These are phyloP conservation scores for Herpomyces periplanetae DNA, from an alignment of 2,329 filamentous ascomycete species.

Conservation along the genomic window DNA sequence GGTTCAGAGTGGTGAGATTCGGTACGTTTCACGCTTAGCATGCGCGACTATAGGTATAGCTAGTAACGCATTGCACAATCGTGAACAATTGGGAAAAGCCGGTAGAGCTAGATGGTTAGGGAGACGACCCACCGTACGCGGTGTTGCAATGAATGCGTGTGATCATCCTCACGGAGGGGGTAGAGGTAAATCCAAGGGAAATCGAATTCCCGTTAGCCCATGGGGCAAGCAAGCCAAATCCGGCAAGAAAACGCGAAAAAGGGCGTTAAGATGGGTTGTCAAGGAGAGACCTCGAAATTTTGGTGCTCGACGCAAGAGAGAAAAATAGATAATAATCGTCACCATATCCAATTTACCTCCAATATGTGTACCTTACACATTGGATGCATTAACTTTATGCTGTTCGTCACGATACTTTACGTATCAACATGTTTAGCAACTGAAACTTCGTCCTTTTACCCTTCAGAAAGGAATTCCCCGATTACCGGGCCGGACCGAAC, in stretches of 20 bases:
- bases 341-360: too few relatives aligned
- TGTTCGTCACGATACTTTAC: too few relatives aligned
- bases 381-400: too few relatives aligned
- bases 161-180: constrained; percentile 97
- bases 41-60: constrained; percentile 77
- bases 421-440: too few relatives aligned
- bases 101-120: constrained; percentile 73
- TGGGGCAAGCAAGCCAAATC: constrained; percentile 57
- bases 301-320: constrained; percentile 36
- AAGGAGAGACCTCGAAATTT: constrained; percentile 49
- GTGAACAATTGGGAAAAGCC: constrained; percentile 67
- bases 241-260: constrained; percentile 64
- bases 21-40: constrained; percentile 57
- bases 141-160: constrained; percentile 94
- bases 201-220: constrained; percentile 65
- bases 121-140: constrained; percentile 72
- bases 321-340: too few relatives aligned
- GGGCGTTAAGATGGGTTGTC: too few relatives aligned
- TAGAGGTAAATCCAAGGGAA: constrained; percentile 96
- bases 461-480: too few relatives aligned
- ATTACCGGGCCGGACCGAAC: too few relatives aligned
- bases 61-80: constrained; percentile 72
- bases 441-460: too few relatives aligned
- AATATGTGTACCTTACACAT: too few relatives aligned
- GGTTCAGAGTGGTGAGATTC: constrained; percentile 65